A percentile compares a stretch with the other conserved stretches of the same genome.
phyloP scores from a whole-genome alignment of 345 rosid genomes.

The Mercurialis annua region DNA sequence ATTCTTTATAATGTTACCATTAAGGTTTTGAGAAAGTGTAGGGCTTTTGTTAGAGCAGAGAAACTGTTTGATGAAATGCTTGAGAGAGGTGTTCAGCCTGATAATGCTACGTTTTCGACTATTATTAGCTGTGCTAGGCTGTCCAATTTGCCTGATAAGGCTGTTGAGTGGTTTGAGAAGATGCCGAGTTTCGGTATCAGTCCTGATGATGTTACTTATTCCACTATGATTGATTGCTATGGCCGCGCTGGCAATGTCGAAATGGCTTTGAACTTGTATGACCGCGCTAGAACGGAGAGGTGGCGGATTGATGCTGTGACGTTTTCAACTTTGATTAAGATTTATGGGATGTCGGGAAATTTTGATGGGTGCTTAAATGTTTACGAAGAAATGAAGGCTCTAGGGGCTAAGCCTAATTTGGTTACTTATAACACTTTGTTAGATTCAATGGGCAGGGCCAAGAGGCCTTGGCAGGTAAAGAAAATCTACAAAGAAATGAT shows the following conservation, averaged over 20 bases:
- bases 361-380: slow-evolving; percentile 92
- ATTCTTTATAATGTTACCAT: slow-evolving; percentile 76
- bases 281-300: slow-evolving; percentile 79
- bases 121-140: slow-evolving; percentile 71
- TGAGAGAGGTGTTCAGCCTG: slow-evolving; percentile 60
- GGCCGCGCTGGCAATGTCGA: slow-evolving; percentile 71
- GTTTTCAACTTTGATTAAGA: slow-evolving; percentile 67
- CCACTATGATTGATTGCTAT: slow-evolving; percentile 80
- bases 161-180: slow-evolving; percentile 90
- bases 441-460: slow-evolving; percentile 91
- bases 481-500: slow-evolving; percentile 62
- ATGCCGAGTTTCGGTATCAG: slow-evolving; percentile 57
- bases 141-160: slow-evolving; percentile 50
- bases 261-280: slow-evolving; percentile 81
- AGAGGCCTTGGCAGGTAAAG: slow-evolving; percentile 94
- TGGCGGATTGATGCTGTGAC: slow-evolving; percentile 72
- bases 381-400: slow-evolving; percentile 88
- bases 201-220: slow-evolving; percentile 65
- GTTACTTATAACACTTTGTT: slow-evolving; percentile 63
- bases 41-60: slow-evolving; percentile 59
- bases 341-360: slow-evolving; percentile 56
- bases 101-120: slow-evolving; percentile 70
- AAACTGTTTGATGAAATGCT: slow-evolving; percentile 75
- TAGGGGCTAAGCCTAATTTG: slow-evolving; percentile 68
- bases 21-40: slow-evolving; percentile 66